Percentiles rank a stretch among this genome's conserved stretches.
These are phyloP conservation scores for Diversispora eburnea DNA, from an alignment of 192 early-diverging fungal genomes.

Conservation along the genomic window DNA sequence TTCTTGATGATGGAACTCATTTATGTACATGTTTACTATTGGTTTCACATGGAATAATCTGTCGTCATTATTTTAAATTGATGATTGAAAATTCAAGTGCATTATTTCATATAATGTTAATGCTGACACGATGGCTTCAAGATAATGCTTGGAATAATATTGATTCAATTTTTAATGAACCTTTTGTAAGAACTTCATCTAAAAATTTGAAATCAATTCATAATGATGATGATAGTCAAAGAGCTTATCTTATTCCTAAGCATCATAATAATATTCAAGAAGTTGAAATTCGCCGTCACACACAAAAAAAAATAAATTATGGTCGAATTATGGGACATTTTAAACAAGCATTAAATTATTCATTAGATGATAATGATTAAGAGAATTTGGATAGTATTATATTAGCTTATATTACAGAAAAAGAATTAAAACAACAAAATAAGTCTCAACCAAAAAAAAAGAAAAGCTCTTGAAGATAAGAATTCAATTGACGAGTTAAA, in stretches of 20 bases:
- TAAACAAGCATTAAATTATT: not conserved
- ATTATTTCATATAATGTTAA: not conserved
- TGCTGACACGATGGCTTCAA: not conserved
- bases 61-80: not conserved
- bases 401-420: constrained; percentile 4
- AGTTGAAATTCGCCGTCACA: not conserved
- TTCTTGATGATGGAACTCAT: not conserved
- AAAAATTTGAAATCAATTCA: no score
- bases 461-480: no score
- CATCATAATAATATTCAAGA: constrained; percentile 3
- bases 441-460: no score
- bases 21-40: constrained; percentile 1
- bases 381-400: constrained; percentile 1
- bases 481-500: not conserved
- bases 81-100: not conserved
- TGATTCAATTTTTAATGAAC: not conserved
- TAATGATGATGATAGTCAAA: not conserved
- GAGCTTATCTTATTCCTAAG: no score
- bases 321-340: not conserved
- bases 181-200: constrained; percentile 1
- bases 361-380: not conserved
- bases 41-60: not conserved
- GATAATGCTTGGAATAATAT: not conserved
- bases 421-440: no score
- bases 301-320: not conserved